Conservation (phyloP, 495 filamentous ascomycete species). For the Tuber indicum region DNA sequence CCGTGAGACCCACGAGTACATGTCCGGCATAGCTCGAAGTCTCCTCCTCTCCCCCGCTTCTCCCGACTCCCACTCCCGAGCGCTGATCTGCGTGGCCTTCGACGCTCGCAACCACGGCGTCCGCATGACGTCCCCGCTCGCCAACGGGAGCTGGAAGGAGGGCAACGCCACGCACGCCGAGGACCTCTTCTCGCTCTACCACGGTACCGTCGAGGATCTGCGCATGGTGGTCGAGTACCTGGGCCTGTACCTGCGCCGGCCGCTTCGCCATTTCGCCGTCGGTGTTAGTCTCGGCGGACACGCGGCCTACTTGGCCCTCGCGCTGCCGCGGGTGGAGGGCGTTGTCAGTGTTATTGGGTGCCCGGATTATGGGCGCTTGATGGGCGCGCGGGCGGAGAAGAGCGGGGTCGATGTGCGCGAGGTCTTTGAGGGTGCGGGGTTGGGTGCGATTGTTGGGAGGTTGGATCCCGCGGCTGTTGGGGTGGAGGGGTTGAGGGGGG, state of each 20-base stretch:
- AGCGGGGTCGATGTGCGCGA: conserved; percentile 27
- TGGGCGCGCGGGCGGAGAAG: conserved; percentile 24
- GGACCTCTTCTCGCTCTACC: conserved; percentile 68
- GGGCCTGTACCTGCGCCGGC: conserved; percentile 56
- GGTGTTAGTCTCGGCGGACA: conserved; percentile 87
- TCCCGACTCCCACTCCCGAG: conserved; percentile 35
- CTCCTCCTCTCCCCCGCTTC: conserved; percentile 13
- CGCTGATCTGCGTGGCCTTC: conserved; percentile 73
- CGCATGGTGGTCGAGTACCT: conserved; percentile 65
- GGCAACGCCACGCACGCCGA: conserved; percentile 78
- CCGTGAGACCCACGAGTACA: conserved; percentile 58
- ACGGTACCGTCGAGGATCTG: conserved; percentile 69
- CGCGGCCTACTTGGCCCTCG: conserved; percentile 72
- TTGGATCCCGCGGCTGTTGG: conserved; percentile 44
- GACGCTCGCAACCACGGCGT: conserved; percentile 88
- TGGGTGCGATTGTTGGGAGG: conserved; percentile 4
- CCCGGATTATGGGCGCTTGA: conserved; percentile 59
- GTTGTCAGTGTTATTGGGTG: conserved; percentile 79
- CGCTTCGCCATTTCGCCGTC: conserved; percentile 58
- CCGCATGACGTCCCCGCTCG: conserved; percentile 52
- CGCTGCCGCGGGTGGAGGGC: conserved; percentile 68
- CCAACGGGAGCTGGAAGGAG: conserved; percentile 69
- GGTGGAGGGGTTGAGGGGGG: conserved; percentile 45
- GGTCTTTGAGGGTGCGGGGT: neutral
- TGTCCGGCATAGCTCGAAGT: conserved; percentile 48